Conservation (phyloP, 2,329 filamentous ascomycete genomes). For the Botryotinia narcissicola region DNA sequence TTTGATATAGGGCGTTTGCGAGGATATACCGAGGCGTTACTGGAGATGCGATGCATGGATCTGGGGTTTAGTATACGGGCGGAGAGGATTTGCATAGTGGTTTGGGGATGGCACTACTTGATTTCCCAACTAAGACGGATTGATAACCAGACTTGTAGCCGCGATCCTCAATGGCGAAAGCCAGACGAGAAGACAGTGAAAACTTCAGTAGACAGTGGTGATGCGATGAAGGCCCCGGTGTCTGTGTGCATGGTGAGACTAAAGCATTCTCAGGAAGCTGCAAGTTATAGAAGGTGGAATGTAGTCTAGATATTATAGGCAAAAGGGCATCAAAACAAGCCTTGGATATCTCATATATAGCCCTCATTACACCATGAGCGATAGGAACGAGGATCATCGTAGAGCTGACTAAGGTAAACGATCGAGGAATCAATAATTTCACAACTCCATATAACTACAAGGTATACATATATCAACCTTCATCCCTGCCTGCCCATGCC, state of each 20-base stretch:
- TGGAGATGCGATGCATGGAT: background rate
- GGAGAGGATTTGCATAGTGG: background rate
- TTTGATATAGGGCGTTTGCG: background rate
- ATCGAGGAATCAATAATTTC: conserved; percentile 10
- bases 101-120: background rate
- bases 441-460: conserved; percentile 11
- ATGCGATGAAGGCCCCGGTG: background rate
- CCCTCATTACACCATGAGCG: background rate
- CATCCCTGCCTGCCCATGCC: background rate
- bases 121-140: background rate
- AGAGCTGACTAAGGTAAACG: background rate
- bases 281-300: background rate
- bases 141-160: background rate
- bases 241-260: background rate
- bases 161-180: background rate
- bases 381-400: too few relatives aligned
- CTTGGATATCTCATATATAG: background rate
- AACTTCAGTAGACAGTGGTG: background rate
- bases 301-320: too few relatives aligned
- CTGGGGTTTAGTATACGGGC: background rate
- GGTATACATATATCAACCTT: conserved; percentile 9
- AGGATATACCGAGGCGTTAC: background rate
- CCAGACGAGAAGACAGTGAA: background rate
- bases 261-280: background rate
- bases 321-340: background rate